Percentiles rank a stretch among this genome's conserved stretches.
phyloP scores from a whole-genome alignment of 179 eudicot genomes.

The Spergularia azorica region DNA sequence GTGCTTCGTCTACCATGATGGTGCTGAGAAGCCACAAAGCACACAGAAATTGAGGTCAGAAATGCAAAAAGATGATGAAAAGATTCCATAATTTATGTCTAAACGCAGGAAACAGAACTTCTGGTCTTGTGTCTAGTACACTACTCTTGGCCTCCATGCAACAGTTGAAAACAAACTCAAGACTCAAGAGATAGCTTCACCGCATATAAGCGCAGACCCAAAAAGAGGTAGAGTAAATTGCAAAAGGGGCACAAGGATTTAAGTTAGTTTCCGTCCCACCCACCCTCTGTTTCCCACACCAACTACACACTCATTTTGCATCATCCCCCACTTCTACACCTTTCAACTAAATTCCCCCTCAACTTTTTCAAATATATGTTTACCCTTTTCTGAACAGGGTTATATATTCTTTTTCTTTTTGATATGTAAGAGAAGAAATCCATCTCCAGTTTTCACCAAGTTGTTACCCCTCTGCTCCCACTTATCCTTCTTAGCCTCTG shows the following conservation, averaged over 20 bases:
- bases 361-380: background rate
- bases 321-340: background rate
- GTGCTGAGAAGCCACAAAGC: constrained; percentile 46
- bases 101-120: background rate
- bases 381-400: too few species aligned
- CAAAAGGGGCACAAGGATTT: background rate
- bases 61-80: background rate
- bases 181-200: background rate
- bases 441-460: background rate
- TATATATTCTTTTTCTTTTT: background rate
- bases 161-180: background rate
- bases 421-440: background rate
- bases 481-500: background rate
- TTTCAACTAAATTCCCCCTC: background rate
- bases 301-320: background rate
- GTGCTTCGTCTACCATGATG: constrained; percentile 99
- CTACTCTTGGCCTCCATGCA: background rate
- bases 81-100: background rate
- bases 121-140: background rate
- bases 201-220: background rate
- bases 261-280: background rate
- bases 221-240: background rate
- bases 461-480: background rate
- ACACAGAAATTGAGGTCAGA: background rate
- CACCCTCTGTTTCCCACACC: background rate